These are phyloP conservation scores for Pleurotus platypus DNA, from an alignment of 768 basidiomycete species.

Conservation along the genomic window DNA sequence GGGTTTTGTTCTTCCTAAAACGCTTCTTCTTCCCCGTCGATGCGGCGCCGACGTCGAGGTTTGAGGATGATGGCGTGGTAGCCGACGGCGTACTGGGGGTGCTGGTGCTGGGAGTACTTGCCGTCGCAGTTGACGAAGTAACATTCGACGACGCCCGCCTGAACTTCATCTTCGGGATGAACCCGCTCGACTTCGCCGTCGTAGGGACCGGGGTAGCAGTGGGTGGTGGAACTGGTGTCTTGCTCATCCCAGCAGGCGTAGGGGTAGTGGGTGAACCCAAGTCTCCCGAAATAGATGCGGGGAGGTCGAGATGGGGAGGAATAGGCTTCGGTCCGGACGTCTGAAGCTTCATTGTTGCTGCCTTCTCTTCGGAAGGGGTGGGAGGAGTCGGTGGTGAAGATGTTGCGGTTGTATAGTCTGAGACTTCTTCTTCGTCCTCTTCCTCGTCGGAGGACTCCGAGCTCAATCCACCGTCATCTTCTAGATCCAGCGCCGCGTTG, in stretches of 20 bases:
- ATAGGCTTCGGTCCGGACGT: background rate
- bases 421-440: constrained; percentile 26
- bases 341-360: background rate
- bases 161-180: constrained; percentile 10
- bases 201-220: background rate
- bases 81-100: background rate
- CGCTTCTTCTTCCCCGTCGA: constrained; percentile 8
- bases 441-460: constrained; percentile 33
- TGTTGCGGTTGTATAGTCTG: constrained; percentile 14
- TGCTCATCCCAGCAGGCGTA: background rate
- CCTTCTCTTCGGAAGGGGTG: background rate
- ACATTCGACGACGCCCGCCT: background rate
- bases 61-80: background rate
- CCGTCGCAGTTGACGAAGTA: background rate
- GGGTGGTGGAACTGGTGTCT: constrained; percentile 3
- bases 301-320: constrained; percentile 4
- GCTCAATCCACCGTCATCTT: constrained; percentile 79
- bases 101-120: background rate
- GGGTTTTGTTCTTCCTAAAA: constrained; percentile 15
- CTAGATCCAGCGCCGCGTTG: constrained; percentile 48
- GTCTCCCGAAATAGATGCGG: constrained; percentile 1
- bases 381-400: constrained; percentile 10
- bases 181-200: background rate
- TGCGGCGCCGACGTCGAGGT: background rate
- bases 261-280: constrained; percentile 1